Evolutionary conservation across 257 asterid species (phyloP), one percentile per base, ranked within the genome.

Genomic region (Scutellaria minor): DNA sequence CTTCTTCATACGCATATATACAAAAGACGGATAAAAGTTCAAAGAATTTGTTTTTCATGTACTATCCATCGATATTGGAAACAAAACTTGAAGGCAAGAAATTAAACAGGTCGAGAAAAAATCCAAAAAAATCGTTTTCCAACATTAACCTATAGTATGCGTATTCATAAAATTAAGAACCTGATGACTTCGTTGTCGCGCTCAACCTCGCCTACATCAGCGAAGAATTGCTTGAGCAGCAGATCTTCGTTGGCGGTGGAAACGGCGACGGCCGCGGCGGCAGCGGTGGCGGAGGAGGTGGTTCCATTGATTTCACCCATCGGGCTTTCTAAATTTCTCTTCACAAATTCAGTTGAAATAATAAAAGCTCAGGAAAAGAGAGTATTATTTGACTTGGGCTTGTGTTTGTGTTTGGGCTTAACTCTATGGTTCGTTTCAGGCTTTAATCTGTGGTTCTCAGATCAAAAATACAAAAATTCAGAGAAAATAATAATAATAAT

Each of bases 141-240:
- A 78, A 42, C 52, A 58, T 39, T 67, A 74, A 74, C 66, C 55
- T 24, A 72, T 24, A 18, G 18, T 69, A 75, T 27, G 61, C 55
- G 47, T n/a, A 64, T 70, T 9, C 13, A 63, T 53, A 40, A 14
- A 6, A 20, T 60, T 18, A 11, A 47, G 31, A 47, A 95, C 99
- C 99, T 92, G 80, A 14, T 66, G 75, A 95, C 99, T 90, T 95
- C 97, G 73, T 92, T 95, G 48, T 91, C 96, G 65, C 99, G 96
- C 85, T 95, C 99, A 73, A 95, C 98, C 84, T 92, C 99, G 86
- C 98, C 80, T 76, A 95, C 97, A 81, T 95, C 99, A 9, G 97
- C 89, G 77, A 85, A 88, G 88, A 95, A 95, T 81, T 87, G 79
- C 85, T 90, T 95, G 57, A 94, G 87, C n/a, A 91, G 81, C 54